phyloP scores from a whole-genome alignment of 2,329 filamentous ascomycete species.

The Sarocladium strictum region DNA sequence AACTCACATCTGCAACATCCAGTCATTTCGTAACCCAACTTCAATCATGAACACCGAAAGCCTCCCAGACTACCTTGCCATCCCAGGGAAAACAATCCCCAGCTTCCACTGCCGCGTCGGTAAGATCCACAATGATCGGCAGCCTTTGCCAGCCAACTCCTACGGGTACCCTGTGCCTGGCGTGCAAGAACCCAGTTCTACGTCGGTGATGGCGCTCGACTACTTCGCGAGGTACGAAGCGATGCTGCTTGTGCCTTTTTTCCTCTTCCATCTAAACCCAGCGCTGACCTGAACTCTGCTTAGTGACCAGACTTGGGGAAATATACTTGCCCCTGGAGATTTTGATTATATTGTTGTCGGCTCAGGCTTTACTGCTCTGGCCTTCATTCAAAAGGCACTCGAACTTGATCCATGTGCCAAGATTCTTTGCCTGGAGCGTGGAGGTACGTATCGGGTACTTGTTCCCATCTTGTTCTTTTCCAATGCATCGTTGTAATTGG shows the following conservation, averaged over 20 bases:
- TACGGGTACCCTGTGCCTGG: background rate
- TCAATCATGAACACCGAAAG: background rate
- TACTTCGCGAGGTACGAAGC: background rate
- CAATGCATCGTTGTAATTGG: background rate
- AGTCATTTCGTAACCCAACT: background rate
- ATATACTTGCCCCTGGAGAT: background rate
- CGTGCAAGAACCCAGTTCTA: background rate
- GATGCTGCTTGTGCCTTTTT: background rate
- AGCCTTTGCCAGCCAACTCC: background rate
- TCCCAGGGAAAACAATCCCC: background rate
- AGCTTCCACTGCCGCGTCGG: background rate
- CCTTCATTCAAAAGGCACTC: background rate
- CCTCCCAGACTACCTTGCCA: background rate
- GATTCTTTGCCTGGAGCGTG: background rate
- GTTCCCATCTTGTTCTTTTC: background rate
- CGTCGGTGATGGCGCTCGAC: background rate
- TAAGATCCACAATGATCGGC: background rate
- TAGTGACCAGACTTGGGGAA: background rate
- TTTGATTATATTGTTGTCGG: background rate
- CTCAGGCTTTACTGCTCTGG: background rate
- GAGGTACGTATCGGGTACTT: background rate
- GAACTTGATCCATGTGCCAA: background rate
- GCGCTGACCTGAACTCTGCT: background rate
- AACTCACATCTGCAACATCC: background rate
- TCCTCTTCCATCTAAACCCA: background rate